phyloP scores from a whole-genome alignment of 306 rosid species.

The Echinosophora koreensis region DNA sequence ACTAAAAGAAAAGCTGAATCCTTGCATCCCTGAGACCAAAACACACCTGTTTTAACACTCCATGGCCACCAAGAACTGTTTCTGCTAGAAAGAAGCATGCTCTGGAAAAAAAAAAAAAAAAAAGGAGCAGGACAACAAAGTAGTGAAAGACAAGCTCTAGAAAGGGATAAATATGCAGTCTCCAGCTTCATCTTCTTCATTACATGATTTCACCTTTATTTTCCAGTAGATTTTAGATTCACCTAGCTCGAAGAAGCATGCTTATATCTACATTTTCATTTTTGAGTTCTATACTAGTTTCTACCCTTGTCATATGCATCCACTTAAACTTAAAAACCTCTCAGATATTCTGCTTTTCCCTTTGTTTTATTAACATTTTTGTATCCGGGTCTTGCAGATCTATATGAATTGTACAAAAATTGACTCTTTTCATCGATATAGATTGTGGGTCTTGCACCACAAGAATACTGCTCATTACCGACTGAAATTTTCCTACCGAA shows the following conservation, averaged over 20 bases:
- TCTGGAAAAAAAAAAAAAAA: too few species aligned
- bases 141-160: conserved; percentile 29
- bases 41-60: too few species aligned
- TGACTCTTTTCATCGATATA: conserved; percentile 61
- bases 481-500: too few species aligned
- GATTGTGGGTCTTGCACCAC: conserved; percentile 54
- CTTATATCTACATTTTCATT: neutral
- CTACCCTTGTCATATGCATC: too few species aligned
- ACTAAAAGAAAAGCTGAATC: too few species aligned
- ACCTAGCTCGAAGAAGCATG: conserved; percentile 36
- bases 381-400: conserved; percentile 74
- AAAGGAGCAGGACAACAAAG: neutral
- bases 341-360: conserved; percentile 13
- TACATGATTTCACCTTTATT: conserved; percentile 17
- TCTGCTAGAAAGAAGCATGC: too few species aligned
- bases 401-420: conserved; percentile 54
- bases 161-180: conserved; percentile 26
- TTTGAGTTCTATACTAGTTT: neutral
- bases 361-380: conserved; percentile 27
- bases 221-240: conserved; percentile 40
- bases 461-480: too few species aligned
- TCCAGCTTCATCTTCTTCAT: conserved; percentile 9
- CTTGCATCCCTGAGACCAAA: too few species aligned
- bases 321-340: too few species aligned
- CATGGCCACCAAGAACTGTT: too few species aligned